Percentiles rank a stretch among this genome's conserved stretches.
These are phyloP conservation scores for Trichosporon sp. DNA, from an alignment of 1,284 basidiomycete species.

Conservation along the genomic window DNA sequence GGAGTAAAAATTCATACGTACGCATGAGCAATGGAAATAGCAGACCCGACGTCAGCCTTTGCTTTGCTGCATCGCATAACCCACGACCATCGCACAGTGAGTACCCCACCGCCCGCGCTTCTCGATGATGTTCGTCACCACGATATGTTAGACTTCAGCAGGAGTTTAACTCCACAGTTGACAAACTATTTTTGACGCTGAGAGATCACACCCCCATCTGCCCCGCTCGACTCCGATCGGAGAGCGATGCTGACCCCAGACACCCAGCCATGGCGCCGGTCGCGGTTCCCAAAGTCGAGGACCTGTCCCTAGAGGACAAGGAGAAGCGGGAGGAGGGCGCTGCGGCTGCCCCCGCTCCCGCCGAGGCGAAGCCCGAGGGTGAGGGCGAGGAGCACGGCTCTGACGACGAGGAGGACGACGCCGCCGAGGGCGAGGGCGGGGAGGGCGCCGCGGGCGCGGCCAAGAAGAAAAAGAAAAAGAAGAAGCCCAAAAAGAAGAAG, in stretches of 20 bases:
- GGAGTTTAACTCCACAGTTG: constrained; percentile 31
- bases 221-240: too few relatives aligned
- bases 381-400: constrained; percentile 11
- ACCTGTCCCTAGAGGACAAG: constrained; percentile 31
- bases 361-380: constrained; percentile 27
- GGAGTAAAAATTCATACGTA: neutral
- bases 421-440: constrained; percentile 41
- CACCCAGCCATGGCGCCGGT: constrained; percentile 30
- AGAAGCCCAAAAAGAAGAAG: constrained; percentile 80
- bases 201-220: constrained; percentile 14
- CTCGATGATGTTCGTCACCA: constrained; percentile 27
- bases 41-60: neutral
- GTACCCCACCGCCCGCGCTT: neutral
- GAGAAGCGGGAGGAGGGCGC: constrained; percentile 39
- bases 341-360: neutral
- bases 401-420: constrained; percentile 40
- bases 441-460: constrained; percentile 35
- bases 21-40: neutral
- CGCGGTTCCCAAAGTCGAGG: constrained; percentile 30
- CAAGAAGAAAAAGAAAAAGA: constrained; percentile 91
- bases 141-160: constrained; percentile 45
- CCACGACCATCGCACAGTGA: neutral
- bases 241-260: constrained; percentile 10
- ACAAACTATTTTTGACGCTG: constrained; percentile 29
- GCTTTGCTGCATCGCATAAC: neutral